These are phyloP conservation scores for Scalesia atractyloides DNA, from an alignment of 129 eudicot species.

Conservation along the genomic window DNA sequence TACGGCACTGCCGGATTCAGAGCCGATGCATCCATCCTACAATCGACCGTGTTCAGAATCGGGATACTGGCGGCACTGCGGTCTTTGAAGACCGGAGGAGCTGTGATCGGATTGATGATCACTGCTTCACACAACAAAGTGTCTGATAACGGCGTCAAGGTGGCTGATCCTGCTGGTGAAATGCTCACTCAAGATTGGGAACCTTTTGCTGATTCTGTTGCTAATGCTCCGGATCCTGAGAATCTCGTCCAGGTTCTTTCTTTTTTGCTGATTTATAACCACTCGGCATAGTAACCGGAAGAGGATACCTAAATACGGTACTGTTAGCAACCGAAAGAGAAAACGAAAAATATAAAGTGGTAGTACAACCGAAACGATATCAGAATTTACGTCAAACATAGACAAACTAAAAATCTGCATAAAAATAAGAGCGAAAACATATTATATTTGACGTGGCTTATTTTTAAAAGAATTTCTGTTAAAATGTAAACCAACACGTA, in stretches of 20 bases:
- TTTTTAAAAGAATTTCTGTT: no score
- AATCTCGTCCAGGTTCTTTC: conserved; percentile 52
- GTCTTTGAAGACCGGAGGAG: conserved; percentile 52
- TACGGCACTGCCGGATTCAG: conserved; percentile 94
- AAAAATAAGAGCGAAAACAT: no score
- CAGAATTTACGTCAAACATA: no score
- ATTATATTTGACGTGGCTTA: no score
- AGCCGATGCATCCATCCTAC: conserved; percentile 67
- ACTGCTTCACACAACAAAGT: conserved; percentile 91
- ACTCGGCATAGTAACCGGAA: no score
- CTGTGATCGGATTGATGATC: conserved; percentile 81
- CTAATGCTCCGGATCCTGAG: conserved; percentile 63
- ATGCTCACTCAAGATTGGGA: conserved; percentile 90
- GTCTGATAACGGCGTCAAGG: conserved; percentile 80
- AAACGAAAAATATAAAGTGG: no score
- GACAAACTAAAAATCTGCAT: no score
- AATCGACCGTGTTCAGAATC: conserved; percentile 71
- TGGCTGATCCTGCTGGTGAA: conserved; percentile 87
- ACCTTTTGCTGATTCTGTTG: conserved; percentile 86
- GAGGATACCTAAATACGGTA: no score
- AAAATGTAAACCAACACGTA: no score
- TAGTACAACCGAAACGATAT: no score
- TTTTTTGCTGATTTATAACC: neutral
- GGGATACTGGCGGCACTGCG: conserved; percentile 84
- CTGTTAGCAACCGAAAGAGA: no score